These are phyloP conservation scores for Lathyrus oleraceus DNA, from an alignment of 306 rosid genomes.

Conservation along the genomic window DNA sequence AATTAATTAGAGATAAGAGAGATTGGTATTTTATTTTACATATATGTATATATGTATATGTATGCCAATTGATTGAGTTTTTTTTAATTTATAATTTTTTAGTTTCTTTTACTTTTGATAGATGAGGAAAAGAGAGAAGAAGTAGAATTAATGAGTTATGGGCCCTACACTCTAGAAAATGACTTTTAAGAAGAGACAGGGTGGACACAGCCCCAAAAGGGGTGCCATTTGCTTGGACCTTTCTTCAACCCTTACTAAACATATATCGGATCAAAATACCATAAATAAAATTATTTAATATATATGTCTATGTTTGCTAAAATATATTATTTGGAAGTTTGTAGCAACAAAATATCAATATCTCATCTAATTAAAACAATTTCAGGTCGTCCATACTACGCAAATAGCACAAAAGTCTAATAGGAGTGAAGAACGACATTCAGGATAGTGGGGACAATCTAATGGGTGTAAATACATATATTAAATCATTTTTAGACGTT, in stretches of 20 bases:
- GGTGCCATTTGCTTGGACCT: conserved; percentile 70
- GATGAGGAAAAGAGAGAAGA: neutral
- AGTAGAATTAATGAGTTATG: conserved; percentile 43
- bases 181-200: conserved; percentile 79
- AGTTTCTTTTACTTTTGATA: conserved; percentile 7
- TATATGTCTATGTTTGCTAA: neutral
- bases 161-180: conserved; percentile 72
- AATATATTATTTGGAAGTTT: neutral
- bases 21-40: neutral
- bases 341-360: conserved; percentile 5
- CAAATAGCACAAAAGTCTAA: no score
- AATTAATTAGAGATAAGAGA: neutral
- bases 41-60: neutral
- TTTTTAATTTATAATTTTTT: no score
- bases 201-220: conserved; percentile 74
- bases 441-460: no score
- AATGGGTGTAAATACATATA: no score
- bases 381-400: no score
- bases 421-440: no score
- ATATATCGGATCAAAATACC: neutral
- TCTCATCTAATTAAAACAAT: conserved; percentile 27
- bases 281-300: neutral
- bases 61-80: neutral
- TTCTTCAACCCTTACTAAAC: conserved; percentile 45
- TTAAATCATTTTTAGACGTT: no score